Evolutionary conservation across 2,329 filamentous ascomycete species (phyloP), one percentile per base, ranked within the genome.

Genomic region (Aureobasidium leucospermi): DNA sequence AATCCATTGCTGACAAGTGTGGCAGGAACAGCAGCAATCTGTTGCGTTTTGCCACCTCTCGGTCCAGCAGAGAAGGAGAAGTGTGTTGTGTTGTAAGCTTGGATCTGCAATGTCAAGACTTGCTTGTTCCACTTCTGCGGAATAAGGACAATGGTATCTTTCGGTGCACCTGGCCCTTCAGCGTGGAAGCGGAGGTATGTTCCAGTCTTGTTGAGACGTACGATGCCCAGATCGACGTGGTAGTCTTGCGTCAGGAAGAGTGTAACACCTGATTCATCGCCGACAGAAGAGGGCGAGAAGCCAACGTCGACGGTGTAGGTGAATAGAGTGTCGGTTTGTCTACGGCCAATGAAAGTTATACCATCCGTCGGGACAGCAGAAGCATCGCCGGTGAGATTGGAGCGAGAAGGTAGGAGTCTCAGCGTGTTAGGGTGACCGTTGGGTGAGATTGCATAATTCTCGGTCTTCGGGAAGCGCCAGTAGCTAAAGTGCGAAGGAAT

Each of bases 271-370:
- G 79, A 78, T 66, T 84, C 81, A 61, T 81, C 76, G 1, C 75
- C 74, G 0, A 66, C 47, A 0, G 61, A 61, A 0, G 67, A 67
- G 0, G 80, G 76, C 0, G 65, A 59, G 63, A 78, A 83, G 7
- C 72, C 68, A 0, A 84, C 53, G 59, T 79, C 73, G 3, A 80
- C 74, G 47, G 70, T 74, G 66, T 75, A 84, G 0, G 71, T 76
- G 67, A 84, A 84, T 0, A 82, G 68, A 0, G 81, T 80, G 62
- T 84, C 77, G 5, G 79, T 79, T 66, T 85, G 82, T 1, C 81
- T 74, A 2, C 79, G 74, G 0, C 77, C 79, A 16, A 85, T 71
- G 47, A 85, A 82, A 0, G 80, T 75, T 67, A 81, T 78, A 5
- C 78, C 77, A 60, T 82, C 78, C 11, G 78, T 73, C 28, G 60